phyloP scores from a whole-genome alignment of 2,329 filamentous ascomycete species.

The Penicillium sp. region DNA sequence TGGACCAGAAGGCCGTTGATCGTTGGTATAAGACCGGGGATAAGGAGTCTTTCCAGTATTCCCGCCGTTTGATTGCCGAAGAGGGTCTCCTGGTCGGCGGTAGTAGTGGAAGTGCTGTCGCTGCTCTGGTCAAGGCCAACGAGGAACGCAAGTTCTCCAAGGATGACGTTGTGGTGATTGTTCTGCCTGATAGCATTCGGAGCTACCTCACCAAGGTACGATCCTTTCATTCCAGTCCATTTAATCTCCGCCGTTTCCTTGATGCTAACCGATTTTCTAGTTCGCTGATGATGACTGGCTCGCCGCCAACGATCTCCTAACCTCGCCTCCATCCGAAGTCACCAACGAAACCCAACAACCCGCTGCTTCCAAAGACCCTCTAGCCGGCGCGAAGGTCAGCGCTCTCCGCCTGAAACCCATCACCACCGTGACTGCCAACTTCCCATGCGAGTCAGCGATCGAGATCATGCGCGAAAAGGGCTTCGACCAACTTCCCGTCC shows the following conservation, averaged over 20 bases:
- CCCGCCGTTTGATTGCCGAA: constrained; percentile 88
- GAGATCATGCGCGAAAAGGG: constrained; percentile 98
- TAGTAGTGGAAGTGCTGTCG: constrained; percentile 89
- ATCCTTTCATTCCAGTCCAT: neutral
- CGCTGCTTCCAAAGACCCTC: constrained; percentile 64
- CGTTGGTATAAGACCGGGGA: constrained; percentile 99
- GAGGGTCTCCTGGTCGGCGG: constrained; percentile 93
- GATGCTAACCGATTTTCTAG: constrained; percentile 38
- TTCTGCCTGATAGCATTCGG: constrained; percentile 93
- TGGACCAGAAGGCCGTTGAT: constrained; percentile 79
- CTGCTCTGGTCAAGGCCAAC: constrained; percentile 75
- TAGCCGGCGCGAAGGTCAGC: constrained; percentile 77
- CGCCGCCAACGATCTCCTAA: constrained; percentile 89
- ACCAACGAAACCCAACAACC: constrained; percentile 32
- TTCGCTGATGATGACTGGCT: constrained; percentile 99
- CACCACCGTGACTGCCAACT: constrained; percentile 75
- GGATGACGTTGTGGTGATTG: constrained; percentile 85
- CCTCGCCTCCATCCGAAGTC: constrained; percentile 59
- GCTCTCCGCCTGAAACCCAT: constrained; percentile 90
- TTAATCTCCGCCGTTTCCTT: neutral
- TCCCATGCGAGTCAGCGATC: constrained; percentile 81
- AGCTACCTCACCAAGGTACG: constrained; percentile 88
- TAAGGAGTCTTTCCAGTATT: constrained; percentile 84
- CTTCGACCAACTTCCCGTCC: constrained; percentile 95
- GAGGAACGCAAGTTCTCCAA: constrained; percentile 77